Evolutionary conservation across 305 asterid genomes (phyloP), one percentile per base, ranked within the genome.

Genomic region (Plantago coronopus): DNA sequence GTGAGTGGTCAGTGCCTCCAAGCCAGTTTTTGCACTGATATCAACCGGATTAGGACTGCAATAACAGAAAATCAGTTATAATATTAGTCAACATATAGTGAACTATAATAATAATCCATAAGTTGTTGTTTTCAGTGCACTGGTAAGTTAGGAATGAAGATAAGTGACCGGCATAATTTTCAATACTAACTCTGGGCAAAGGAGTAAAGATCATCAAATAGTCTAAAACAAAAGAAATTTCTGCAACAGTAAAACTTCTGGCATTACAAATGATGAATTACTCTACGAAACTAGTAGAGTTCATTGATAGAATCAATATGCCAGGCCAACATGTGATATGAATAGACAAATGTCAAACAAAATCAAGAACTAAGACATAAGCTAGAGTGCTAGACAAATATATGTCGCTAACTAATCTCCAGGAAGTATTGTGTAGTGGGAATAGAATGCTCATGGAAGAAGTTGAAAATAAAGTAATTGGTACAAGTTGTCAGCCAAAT

Each of bases 11-110:
- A 93, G 74, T 88, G 81, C 61, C 68, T 93, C 97, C 84, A 93
- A 72, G 58, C 97, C 97, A 47, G 99, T 93, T 66, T 96, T 80
- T 22, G 99, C 96, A 0, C 97, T 82, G 79, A 94, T 83, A 75
- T 93, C 84, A 57, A 93, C 89, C 47, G 85, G 79, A 11, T 84
- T 86, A 40, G 99, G 99, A 59, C 97, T 93, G 85, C 76, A 79
- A 63, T 42, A 64, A 55, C 59, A 37, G 27, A 58, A 48, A 22
- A 55, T 22, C 38, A 25, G 17, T 47, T 19, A 59, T 48, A 47
- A 70, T 27, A 63, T 45, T 29, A 42, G 50, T 54, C 44, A 54
- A 63, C 48, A 48, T 47, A 69, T 25, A 44, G 34, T n/a, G 19
- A 14, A 51, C 44, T 19, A n/a, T n/a, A 48, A 57, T 22, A 44